These are phyloP conservation scores for Aspergillus sp. DNA, from an alignment of 2,329 filamentous ascomycete species.

Conservation along the genomic window DNA sequence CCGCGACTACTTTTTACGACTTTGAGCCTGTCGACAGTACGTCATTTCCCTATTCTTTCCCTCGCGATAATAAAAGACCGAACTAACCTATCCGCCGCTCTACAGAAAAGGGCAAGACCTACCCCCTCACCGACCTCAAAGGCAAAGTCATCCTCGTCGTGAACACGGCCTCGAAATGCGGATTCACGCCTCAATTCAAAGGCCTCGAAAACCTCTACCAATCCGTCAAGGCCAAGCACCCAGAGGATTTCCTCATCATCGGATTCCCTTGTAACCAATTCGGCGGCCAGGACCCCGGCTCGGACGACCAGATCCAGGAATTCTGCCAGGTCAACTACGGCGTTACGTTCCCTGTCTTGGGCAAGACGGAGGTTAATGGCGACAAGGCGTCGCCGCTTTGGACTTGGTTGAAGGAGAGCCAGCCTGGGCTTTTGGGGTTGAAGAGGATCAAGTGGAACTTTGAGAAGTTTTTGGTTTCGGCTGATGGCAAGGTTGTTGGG, in stretches of 20 bases:
- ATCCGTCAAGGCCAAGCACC: constrained; percentile 65
- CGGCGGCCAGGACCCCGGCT: constrained; percentile 81
- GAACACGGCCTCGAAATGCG: constrained; percentile 98
- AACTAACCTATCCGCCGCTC: constrained; percentile 3
- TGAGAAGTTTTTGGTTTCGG: constrained; percentile 92
- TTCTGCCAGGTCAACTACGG: constrained; percentile 95
- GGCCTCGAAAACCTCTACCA: constrained; percentile 92
- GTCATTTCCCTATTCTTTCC: constrained; percentile 25
- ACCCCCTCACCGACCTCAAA: constrained; percentile 69
- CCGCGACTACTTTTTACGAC: constrained; percentile 59
- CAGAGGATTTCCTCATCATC: constrained; percentile 78
- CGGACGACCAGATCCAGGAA: constrained; percentile 74
- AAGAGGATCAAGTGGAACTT: constrained; percentile 99
- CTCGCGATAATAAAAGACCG: background rate
- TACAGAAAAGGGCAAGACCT: constrained; percentile 71
- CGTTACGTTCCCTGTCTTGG: constrained; percentile 85
- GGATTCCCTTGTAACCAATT: constrained; percentile 99
- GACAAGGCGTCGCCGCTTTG: constrained; percentile 75
- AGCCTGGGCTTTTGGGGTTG: constrained; percentile 81
- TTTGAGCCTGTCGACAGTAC: constrained; percentile 60
- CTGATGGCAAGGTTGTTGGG: constrained; percentile 80
- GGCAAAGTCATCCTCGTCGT: constrained; percentile 94
- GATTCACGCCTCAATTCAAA: constrained; percentile 94
- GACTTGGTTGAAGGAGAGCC: constrained; percentile 69
- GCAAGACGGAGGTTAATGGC: constrained; percentile 94